These are phyloP conservation scores for Orbilia quercus DNA, from an alignment of 2,329 filamentous ascomycete genomes.

Conservation along the genomic window DNA sequence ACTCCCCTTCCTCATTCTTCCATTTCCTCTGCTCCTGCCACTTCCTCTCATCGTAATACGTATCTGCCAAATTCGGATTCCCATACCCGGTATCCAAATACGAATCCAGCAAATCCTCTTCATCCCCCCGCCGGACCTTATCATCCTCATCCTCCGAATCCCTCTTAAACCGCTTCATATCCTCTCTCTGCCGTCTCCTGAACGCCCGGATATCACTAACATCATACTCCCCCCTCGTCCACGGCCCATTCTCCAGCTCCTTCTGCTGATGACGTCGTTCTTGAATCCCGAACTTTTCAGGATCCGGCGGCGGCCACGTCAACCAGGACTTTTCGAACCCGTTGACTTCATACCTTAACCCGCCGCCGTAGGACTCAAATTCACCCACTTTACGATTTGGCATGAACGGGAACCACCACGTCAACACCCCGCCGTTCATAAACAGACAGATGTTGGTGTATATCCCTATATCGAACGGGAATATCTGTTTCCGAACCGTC, in stretches of 20 bases:
- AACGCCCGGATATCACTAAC: slow-evolving; percentile 67
- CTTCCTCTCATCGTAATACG: slow-evolving; percentile 57
- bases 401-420: slow-evolving; percentile 77
- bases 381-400: slow-evolving; percentile 63
- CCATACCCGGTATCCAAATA: slow-evolving; percentile 57
- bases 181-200: slow-evolving; percentile 66
- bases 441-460: slow-evolving; percentile 78
- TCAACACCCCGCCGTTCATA: slow-evolving; percentile 75
- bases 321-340: slow-evolving; percentile 75
- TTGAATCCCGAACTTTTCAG: slow-evolving; percentile 68
- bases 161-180: slow-evolving; percentile 65
- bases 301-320: slow-evolving; percentile 74
- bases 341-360: slow-evolving; percentile 78
- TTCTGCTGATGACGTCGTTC: slow-evolving; percentile 49
- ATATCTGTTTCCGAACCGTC: slow-evolving; percentile 71
- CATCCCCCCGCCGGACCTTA: slow-evolving; percentile 26
- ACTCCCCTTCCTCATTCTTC: slow-evolving; percentile 80
- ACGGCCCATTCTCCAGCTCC: slow-evolving; percentile 34
- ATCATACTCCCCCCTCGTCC: slow-evolving; percentile 55
- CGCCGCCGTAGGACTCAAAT: slow-evolving; percentile 63
- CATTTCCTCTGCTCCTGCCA: slow-evolving; percentile 68
- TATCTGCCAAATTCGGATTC: slow-evolving; percentile 24
- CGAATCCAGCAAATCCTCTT: slow-evolving; percentile 58
- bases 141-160: slow-evolving; percentile 36
- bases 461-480: slow-evolving; percentile 83